Evolutionary conservation across 768 basidiomycete species (phyloP).

Genomic region (Auricularia sp.): DNA sequence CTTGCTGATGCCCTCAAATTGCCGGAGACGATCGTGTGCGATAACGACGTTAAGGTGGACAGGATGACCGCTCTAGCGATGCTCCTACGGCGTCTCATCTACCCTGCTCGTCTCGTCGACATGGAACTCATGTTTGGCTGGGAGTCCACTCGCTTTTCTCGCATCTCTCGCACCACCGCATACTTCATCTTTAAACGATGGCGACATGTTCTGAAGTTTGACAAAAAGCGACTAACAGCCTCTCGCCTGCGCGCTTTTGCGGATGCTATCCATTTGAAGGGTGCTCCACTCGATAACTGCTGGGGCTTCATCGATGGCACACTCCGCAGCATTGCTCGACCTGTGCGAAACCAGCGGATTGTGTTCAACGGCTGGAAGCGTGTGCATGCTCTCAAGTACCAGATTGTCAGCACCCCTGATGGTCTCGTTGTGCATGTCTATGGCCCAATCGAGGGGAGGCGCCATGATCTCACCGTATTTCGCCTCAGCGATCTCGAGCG

Average conservation of each 20-base stretch:
- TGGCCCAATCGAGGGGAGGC: conserved; percentile 14
- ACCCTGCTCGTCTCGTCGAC: too few species aligned
- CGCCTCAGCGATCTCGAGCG: conserved; percentile 6
- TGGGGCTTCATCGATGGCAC: conserved; percentile 19
- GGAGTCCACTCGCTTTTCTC: too few species aligned
- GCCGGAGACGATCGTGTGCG: too few species aligned
- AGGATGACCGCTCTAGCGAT: too few species aligned
- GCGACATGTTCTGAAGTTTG: too few species aligned
- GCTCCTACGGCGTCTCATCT: too few species aligned
- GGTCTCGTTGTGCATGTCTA: conserved; percentile 17
- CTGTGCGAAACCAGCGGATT: conserved; percentile 8
- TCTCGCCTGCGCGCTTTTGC: conserved; percentile 1
- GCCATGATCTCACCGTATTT: conserved; percentile 13
- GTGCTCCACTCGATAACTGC: conserved; percentile 9
- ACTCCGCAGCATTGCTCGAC: conserved; percentile 12
- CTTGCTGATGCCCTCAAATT: too few species aligned
- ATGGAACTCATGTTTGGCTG: too few species aligned
- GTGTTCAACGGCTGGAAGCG: conserved; percentile 19
- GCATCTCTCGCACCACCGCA: too few species aligned
- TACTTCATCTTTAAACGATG: too few species aligned
- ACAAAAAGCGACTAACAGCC: too few species aligned
- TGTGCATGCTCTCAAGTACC: conserved; percentile 20
- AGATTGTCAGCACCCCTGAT: conserved; percentile 19
- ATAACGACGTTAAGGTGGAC: too few species aligned
- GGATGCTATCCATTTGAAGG: conserved; percentile 8